phyloP scores from a whole-genome alignment of 1,139 yeast species.

The Kurtzmaniella quercitrusa region DNA sequence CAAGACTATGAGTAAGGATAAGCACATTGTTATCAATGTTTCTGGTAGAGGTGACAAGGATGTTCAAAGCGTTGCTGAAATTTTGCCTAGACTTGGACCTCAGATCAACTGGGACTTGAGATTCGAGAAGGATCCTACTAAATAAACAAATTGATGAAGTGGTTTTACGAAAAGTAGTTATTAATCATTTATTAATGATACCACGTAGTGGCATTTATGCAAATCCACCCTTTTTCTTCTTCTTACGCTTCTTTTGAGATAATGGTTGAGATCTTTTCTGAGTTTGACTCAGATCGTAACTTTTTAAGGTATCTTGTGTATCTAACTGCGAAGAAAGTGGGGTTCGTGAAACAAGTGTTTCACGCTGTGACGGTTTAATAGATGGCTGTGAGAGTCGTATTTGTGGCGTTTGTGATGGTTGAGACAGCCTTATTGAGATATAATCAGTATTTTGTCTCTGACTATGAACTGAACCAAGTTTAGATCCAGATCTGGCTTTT shows the following conservation, averaged over 20 bases:
- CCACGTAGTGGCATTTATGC: slow-evolving; percentile 16
- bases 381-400: slow-evolving; percentile 3
- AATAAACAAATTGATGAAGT: slow-evolving; percentile 12
- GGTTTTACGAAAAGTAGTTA: neutral
- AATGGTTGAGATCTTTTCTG: slow-evolving; percentile 7
- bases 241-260: slow-evolving; percentile 17
- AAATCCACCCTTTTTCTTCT: slow-evolving; percentile 31
- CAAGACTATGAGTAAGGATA: slow-evolving; percentile 72
- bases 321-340: neutral
- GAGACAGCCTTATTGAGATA: neutral
- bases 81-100: slow-evolving; percentile 84
- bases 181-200: no score
- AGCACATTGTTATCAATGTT: slow-evolving; percentile 79
- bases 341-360: neutral
- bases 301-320: neutral
- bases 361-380: neutral
- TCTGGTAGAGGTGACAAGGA: slow-evolving; percentile 99
- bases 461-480: neutral
- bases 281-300: neutral
- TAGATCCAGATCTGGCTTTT: neutral
- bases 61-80: slow-evolving; percentile 95
- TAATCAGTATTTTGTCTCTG: neutral
- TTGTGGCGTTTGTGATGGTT: slow-evolving; percentile 1
- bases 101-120: slow-evolving; percentile 94
- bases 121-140: slow-evolving; percentile 59